Conservation (phyloP, 2,329 filamentous ascomycete genomes). For the Paramyrothecium roridum region DNA sequence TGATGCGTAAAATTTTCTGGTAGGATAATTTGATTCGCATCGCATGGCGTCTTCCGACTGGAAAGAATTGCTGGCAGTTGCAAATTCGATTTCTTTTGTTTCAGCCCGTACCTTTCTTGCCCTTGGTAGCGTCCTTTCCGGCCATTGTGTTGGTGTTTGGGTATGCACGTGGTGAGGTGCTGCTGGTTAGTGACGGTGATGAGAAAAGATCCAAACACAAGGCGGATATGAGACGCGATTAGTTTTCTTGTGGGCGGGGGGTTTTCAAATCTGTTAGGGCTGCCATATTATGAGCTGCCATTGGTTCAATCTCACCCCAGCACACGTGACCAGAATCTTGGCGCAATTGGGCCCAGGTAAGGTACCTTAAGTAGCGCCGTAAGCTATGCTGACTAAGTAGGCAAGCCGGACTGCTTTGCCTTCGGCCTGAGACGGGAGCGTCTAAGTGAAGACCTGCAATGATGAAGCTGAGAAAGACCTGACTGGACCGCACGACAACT, state of each 20-base stretch:
- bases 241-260: constrained; percentile 9
- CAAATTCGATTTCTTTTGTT: background rate
- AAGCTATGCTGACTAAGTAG: too few relatives aligned
- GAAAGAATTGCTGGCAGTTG: constrained; percentile 1
- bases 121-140: constrained; percentile 30
- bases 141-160: constrained; percentile 28
- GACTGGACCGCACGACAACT: too few relatives aligned
- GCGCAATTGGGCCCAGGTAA: too few relatives aligned
- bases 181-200: constrained; percentile 12
- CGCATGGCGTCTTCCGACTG: constrained; percentile 1
- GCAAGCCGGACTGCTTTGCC: too few relatives aligned
- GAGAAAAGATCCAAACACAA: background rate
- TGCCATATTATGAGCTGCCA: constrained; percentile 1
- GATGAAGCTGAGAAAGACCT: too few relatives aligned
- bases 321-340: constrained; percentile 7
- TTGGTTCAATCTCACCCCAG: background rate
- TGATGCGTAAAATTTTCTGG: constrained; percentile 39
- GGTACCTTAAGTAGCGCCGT: too few relatives aligned
- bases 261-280: constrained; percentile 15
- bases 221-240: constrained; percentile 4
- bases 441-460: too few relatives aligned
- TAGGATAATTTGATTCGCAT: constrained; percentile 4
- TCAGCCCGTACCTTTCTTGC: constrained; percentile 48
- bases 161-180: constrained; percentile 16
- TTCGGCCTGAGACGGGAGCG: too few relatives aligned